A percentile compares a stretch with the other conserved stretches of the same genome.
Evolutionary conservation across 2,329 filamentous ascomycete species (phyloP).

Genomic region (Penicillium sp.): DNA sequence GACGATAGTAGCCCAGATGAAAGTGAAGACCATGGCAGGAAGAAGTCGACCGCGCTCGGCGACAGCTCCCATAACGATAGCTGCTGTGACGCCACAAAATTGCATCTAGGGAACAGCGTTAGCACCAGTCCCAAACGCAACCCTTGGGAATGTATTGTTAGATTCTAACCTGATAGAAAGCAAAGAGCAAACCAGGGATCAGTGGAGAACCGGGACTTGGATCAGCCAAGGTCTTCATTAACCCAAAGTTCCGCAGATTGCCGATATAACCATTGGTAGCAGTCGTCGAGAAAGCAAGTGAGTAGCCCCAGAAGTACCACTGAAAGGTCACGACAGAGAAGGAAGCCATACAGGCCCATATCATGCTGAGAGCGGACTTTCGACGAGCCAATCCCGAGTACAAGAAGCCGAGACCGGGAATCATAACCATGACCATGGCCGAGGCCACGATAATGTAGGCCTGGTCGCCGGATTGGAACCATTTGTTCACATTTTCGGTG

Average conservation of each 20-base stretch:
- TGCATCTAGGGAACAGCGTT: slow-evolving; percentile 65
- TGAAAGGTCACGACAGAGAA: slow-evolving; percentile 90
- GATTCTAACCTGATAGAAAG: slow-evolving; percentile 79
- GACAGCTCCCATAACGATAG: slow-evolving; percentile 85
- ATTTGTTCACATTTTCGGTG: slow-evolving; percentile 88
- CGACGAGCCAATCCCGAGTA: slow-evolving; percentile 96
- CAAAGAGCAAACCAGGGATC: slow-evolving; percentile 84
- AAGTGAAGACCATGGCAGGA: slow-evolving; percentile 90
- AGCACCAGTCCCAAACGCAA: neutral
- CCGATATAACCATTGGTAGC: slow-evolving; percentile 89
- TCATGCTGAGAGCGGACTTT: slow-evolving; percentile 94
- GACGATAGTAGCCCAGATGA: slow-evolving; percentile 94
- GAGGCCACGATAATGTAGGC: slow-evolving; percentile 87
- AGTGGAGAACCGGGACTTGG: slow-evolving; percentile 87
- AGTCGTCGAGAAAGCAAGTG: slow-evolving; percentile 78
- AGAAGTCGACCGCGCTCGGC: slow-evolving; percentile 91
- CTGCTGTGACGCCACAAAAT: slow-evolving; percentile 90
- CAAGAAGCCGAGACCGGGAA: slow-evolving; percentile 93
- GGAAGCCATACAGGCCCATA: slow-evolving; percentile 96
- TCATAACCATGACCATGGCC: slow-evolving; percentile 94
- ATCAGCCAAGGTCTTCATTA: slow-evolving; percentile 74
- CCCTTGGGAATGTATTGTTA: neutral
- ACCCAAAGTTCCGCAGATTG: slow-evolving; percentile 80
- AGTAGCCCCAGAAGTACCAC: slow-evolving; percentile 99
- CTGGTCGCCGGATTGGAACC: slow-evolving; percentile 87